Base-by-base conservation (phyloP, 2,329 filamentous ascomycete species). In the Fusarium annulatum region DNA sequence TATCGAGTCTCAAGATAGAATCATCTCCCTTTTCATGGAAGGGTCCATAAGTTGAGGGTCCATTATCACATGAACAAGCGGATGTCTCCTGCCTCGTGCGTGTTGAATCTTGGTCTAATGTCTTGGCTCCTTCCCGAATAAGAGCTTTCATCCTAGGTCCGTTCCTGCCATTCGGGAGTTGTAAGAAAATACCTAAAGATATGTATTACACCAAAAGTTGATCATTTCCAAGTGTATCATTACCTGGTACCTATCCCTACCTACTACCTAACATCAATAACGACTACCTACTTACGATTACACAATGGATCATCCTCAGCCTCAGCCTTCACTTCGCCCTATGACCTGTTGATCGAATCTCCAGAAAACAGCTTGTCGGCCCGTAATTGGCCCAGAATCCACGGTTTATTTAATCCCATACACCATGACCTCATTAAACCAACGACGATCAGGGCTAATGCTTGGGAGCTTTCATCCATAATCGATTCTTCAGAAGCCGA, bases 381-480 rank as follows among this genome's bases (percentile, higher is more conserved):
- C 53, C 63, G 61, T 46, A 67, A 72, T 76, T 75, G 71, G 64
- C 56, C 36, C 67, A 65, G 56, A 69, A 69, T 55, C 56, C 63
- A 67, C 55, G 59, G 49, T 75, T 58, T 39, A 61, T 55, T 72
- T 51, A 39, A 59, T 69, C 49, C 49, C 58, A 49, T 61, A 60
- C 51, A 69, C 61, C 64, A 77, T 77, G 75, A 77, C 75, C 75
- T 77, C 75, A 77, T 77, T 61, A 64, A 58, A 30, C 39, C 43
- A 61, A 48, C 45, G 38, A 52, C 36, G 52, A 63, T 60, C 64
- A 26, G 57, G 46, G 62, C 59, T 58, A 61, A 52, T 73, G 52
- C 59, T 56, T 64, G 41, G 33, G 55, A 57, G 42, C 52, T 62
- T 62, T 57, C 41, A 43, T 67, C 28, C 30, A 34, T 49, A 48